Evolutionary conservation across 306 rosid species (phyloP), one percentile per base, ranked within the genome.

Genomic region (Purshia tridentata): DNA sequence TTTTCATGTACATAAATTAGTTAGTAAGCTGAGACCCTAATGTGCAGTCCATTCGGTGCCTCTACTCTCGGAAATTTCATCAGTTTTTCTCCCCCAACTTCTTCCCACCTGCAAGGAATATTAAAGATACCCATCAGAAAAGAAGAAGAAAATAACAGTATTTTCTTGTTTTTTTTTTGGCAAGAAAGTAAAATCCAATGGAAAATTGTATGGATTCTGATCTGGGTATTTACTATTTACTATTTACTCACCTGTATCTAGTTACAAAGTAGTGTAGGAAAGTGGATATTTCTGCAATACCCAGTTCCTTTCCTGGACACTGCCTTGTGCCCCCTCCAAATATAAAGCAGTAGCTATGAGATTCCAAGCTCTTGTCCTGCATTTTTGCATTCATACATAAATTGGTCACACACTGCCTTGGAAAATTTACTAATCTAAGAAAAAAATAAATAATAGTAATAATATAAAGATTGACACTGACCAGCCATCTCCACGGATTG

Each of bases 401-500:
- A 22, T 64, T 50, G 37, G 22, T 68, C 1, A 48, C 6, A 14
- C 37, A 19, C 7, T 8, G 7, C 2, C 2, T 73, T 52, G 58
- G 2, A 55, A 9, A 4, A 29, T 42, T 77, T 0, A 46, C 0
- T 3, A 51, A 9, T 13, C 39, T 29, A 7, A 56, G 6, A 23
- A 0, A 55, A 22, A 5, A 7, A 73, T 1, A 46, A 45, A 14
- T 42, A 23, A 23, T 23, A 23, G 2, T 29, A 29, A 29, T 29
- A 29, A 29, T 79, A 10, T 47, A 14, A 67, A 1, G n/a, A 74
- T 8, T 35, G 8, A 70, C 9, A 82, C 91, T 62, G 62, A 94
- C 98, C 97, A 95, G 70, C 98, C 98, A 95, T 86, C 99, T 88
- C 99, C 99, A 91, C 41, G 99, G 99, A 74, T 95, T 87, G 76